Evolutionary conservation across 352 stramenopile genomes (phyloP).

Genomic region (Phytophthora pluvialis): DNA sequence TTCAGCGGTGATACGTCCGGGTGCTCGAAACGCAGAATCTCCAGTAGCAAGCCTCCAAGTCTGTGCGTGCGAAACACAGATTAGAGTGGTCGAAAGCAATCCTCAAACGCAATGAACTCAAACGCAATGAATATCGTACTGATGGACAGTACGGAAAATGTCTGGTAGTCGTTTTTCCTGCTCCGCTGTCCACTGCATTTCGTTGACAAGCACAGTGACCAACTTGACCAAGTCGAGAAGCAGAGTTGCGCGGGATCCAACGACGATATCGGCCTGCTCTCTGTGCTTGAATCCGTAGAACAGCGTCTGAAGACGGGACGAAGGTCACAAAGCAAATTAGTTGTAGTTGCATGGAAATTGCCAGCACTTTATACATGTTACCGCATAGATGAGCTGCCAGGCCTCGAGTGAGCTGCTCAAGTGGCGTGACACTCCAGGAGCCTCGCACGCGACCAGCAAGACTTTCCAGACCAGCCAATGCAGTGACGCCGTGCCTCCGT

Average conservation of each 20-base stretch:
- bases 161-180: constrained; percentile 33
- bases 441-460: constrained; percentile 59
- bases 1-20: constrained; percentile 40
- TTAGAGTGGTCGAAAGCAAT: background rate
- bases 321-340: background rate
- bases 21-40: constrained; percentile 44
- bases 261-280: constrained; percentile 25
- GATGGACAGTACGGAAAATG: constrained; percentile 35
- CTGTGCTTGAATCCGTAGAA: constrained; percentile 39
- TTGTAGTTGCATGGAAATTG: background rate
- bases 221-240: constrained; percentile 66
- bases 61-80: constrained; percentile 19
- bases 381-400: constrained; percentile 55
- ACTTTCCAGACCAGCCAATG: constrained; percentile 70
- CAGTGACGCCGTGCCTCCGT: constrained; percentile 35
- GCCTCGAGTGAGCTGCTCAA: constrained; percentile 39
- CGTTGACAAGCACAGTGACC: constrained; percentile 62
- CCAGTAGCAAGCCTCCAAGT: constrained; percentile 53
- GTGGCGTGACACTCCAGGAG: constrained; percentile 31
- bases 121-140: constrained; percentile 17
- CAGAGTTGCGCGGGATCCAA: constrained; percentile 35
- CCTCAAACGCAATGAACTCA: background rate
- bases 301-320: constrained; percentile 42
- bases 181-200: constrained; percentile 51
- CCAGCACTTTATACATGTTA: constrained; percentile 13